Percentiles rank a stretch among this genome's conserved stretches.
Conservation (phyloP, 1,284 basidiomycete genomes). For the Marasmius fiardii region DNA sequence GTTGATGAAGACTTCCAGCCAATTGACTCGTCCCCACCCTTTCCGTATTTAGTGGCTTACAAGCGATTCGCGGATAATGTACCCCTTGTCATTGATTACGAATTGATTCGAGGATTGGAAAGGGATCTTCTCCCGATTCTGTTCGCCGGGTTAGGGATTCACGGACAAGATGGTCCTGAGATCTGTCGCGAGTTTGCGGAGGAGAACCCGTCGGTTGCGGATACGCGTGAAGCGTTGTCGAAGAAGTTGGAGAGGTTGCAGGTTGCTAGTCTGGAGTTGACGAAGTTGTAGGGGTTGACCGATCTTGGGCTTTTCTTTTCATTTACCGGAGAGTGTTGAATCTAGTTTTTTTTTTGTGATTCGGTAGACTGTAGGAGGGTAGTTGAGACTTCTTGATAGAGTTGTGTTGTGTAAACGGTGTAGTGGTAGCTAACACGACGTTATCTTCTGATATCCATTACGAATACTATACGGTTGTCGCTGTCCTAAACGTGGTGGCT, state of each 20-base stretch:
- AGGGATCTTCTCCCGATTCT: slow-evolving; percentile 35
- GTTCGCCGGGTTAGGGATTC: slow-evolving; percentile 40
- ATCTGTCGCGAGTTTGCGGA: slow-evolving; percentile 54
- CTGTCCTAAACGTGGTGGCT: too few species aligned
- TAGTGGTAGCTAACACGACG: too few species aligned
- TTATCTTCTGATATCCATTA: too few species aligned
- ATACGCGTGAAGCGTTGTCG: slow-evolving; percentile 43
- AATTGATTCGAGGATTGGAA: slow-evolving; percentile 53
- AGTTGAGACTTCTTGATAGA: too few species aligned
- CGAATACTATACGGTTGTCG: too few species aligned
- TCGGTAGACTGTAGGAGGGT: too few species aligned
- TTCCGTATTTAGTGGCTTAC: slow-evolving; percentile 63
- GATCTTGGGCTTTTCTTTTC: too few species aligned
- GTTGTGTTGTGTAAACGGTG: too few species aligned
- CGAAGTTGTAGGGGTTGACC: slow-evolving; percentile 5
- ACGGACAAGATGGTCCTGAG: slow-evolving; percentile 39
- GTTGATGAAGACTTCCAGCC: too few species aligned
- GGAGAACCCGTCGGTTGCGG: slow-evolving; percentile 46
- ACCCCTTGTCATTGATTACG: slow-evolving; percentile 60
- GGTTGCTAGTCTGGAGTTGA: slow-evolving; percentile 45
- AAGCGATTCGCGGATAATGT: slow-evolving; percentile 67
- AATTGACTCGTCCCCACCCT: too few species aligned
- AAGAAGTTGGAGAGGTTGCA: slow-evolving; percentile 53
- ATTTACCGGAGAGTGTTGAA: too few species aligned
- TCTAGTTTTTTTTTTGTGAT: too few species aligned